Percentiles rank a stretch among this genome's conserved stretches.
Conservation (phyloP, 2,329 filamentous ascomycete genomes). For the Penicillium sclerotigenum region DNA sequence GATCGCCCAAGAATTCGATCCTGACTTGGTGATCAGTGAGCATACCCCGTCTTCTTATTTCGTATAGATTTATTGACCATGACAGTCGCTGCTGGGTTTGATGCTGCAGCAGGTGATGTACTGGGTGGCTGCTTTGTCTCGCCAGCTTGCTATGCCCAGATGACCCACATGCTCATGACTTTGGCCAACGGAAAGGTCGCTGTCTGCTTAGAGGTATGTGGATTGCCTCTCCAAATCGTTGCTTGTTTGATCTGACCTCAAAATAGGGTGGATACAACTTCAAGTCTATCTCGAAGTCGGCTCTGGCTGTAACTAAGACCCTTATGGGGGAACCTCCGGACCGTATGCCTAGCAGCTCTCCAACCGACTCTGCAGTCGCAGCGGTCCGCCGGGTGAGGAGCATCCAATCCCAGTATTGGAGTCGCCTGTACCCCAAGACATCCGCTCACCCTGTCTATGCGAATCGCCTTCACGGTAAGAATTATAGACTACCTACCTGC, state of each 20-base stretch:
- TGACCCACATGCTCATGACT: constrained; percentile 99
- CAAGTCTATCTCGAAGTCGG: constrained; percentile 85
- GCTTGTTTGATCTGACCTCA: background rate
- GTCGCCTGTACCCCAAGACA: constrained; percentile 72
- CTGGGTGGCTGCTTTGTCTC: constrained; percentile 91
- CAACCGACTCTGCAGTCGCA: constrained; percentile 53
- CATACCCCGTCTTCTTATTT: background rate
- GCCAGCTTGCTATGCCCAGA: constrained; percentile 88
- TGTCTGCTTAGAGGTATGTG: constrained; percentile 72
- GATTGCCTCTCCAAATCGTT: background rate
- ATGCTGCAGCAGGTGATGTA: constrained; percentile 89
- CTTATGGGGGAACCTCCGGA: constrained; percentile 93
- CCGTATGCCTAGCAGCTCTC: constrained; percentile 47
- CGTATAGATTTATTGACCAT: constrained; percentile 10
- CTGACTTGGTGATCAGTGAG: constrained; percentile 78
- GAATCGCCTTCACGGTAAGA: constrained; percentile 61
- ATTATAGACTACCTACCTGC: background rate
- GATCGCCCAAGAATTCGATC: constrained; percentile 87
- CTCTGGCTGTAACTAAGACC: constrained; percentile 83
- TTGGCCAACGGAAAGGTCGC: constrained; percentile 84
- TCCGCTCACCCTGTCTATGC: constrained; percentile 29
- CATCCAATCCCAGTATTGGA: constrained; percentile 71
- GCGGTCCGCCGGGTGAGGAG: constrained; percentile 57
- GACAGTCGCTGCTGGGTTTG: constrained; percentile 84
- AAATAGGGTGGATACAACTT: constrained; percentile 83